These are phyloP conservation scores for Epichloe scottii DNA, from an alignment of 2,329 filamentous ascomycete genomes.

Conservation along the genomic window DNA sequence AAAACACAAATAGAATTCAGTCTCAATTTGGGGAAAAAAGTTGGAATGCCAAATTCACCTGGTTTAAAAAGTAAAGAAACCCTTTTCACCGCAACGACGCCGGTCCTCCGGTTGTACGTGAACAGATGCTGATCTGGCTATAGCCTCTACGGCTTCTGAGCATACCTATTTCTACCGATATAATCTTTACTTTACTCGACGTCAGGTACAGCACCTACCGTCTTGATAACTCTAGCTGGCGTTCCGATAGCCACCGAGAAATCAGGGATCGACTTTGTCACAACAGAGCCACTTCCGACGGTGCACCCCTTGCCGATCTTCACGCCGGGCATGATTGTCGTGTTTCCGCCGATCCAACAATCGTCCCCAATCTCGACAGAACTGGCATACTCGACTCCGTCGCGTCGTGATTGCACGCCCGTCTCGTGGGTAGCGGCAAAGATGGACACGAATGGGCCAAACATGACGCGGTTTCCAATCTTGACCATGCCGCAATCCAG, in stretches of 20 bases:
- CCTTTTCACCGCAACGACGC: no score
- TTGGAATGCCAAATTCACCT: no score
- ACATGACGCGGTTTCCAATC: constrained; percentile 57
- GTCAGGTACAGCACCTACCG: constrained; percentile 26
- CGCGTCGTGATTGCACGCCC: constrained; percentile 38
- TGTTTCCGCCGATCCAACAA: constrained; percentile 42
- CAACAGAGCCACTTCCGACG: constrained; percentile 35
- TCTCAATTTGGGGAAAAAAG: accelerated
- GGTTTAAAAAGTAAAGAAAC: no score
- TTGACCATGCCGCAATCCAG: constrained; percentile 60
- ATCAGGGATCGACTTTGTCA: constrained; percentile 35
- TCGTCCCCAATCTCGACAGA: constrained; percentile 37
- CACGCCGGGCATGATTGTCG: constrained; percentile 37
- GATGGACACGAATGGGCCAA: constrained; percentile 61
- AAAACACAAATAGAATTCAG: no score
- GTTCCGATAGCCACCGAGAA: constrained; percentile 35
- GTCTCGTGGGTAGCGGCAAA: constrained; percentile 62
- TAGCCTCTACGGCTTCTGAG: not conserved
- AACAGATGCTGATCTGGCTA: not conserved
- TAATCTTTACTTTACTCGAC: constrained; percentile 5
- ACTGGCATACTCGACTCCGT: constrained; percentile 33
- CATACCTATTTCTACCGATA: not conserved
- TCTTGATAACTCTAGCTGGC: constrained; percentile 37
- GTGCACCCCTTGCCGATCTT: constrained; percentile 40
- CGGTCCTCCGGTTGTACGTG: not conserved